A percentile compares a stretch with the other conserved stretches of the same genome.
Conservation (phyloP, 495 filamentous ascomycete genomes). For the Mytilinidion resinicola region DNA sequence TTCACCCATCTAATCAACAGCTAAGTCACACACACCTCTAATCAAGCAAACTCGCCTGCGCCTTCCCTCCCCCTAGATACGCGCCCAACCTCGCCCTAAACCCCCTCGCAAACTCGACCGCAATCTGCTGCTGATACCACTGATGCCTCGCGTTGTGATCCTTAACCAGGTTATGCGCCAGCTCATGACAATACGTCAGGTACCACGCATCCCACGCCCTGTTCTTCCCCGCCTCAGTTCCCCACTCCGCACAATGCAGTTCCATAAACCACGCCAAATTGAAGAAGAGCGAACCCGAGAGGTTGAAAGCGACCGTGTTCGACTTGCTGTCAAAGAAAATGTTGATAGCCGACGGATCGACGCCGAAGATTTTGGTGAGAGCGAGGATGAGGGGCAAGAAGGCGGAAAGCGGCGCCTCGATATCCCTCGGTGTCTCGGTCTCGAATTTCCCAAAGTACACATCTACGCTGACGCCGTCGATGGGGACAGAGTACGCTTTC, state of each 20-base stretch:
- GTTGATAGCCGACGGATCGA: conserved; percentile 57
- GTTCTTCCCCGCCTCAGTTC: conserved; percentile 26
- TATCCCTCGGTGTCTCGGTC: conserved; percentile 3
- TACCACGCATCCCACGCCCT: conserved; percentile 81
- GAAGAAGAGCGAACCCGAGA: conserved; percentile 79
- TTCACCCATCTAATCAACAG: too few species aligned
- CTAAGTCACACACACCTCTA: too few species aligned
- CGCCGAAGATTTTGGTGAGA: conserved; percentile 60
- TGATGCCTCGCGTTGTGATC: conserved; percentile 77
- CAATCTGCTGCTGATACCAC: conserved; percentile 38
- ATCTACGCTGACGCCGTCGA: conserved; percentile 51
- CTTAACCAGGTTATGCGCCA: conserved; percentile 85
- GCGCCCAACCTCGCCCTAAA: background rate
- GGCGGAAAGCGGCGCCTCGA: conserved; percentile 48
- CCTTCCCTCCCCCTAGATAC: too few species aligned
- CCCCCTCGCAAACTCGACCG: conserved; percentile 18
- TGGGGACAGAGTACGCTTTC: conserved; percentile 59
- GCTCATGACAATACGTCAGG: conserved; percentile 83
- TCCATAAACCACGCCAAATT: conserved; percentile 83
- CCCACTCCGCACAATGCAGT: conserved; percentile 51
- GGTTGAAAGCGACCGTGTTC: conserved; percentile 89
- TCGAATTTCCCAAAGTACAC: conserved; percentile 43
- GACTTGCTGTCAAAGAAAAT: conserved; percentile 80
- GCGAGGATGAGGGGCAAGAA: conserved; percentile 70
- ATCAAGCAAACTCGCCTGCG: too few species aligned